Evolutionary conservation across 176 grass and related monocot species (phyloP), one percentile per base, ranked within the genome.

Genomic region (Avena eriantha): DNA sequence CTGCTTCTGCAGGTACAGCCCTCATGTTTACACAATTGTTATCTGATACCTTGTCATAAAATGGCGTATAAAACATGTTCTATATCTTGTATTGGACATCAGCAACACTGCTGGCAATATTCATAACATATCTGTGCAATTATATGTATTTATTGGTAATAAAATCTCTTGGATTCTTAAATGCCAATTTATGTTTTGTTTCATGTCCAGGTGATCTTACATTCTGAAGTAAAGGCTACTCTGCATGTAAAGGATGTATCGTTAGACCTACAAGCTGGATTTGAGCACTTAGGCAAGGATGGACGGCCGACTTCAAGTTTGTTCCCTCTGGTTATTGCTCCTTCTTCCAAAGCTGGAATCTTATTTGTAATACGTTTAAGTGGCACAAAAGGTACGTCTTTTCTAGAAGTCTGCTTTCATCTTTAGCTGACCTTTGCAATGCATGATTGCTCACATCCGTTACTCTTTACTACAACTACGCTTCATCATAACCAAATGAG

Each of bases 201-300:
- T 26, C 56, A 48, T 60, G 15, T 87, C 66, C 48, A 99, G 97
- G 94, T 94, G 53, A 94, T 94, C 77, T 56, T 99, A 64, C 54
- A 88, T 82, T 99, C 97, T 80, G 89, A 97, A 93, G 94, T 99
- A 79, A 99, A 99, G 87, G 94, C 97, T 64, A 88, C 84, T 86
- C 73, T 99, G 85, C 79, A 87, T 67, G 70, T 96, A 79, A 83
- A 99, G 77, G 97, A 99, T 91, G 89, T 93, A 54, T 89, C 63
- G 43, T 77, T 99, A 80, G 92, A 99, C 75, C 94, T 96, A 83
- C 97, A 99, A 93, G 79, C 86, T 78, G 97, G 94, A 94, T 99
- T 99, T 90, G 89, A 95, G 55, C 97, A 99, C 85, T 66, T 91
- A 24, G 80, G 88, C 43, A 93, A 93, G 85, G 86, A 96, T 80